Conservation (phyloP, 371 early-diverging fungal species). For the Basidiobolus meristosporus region DNA sequence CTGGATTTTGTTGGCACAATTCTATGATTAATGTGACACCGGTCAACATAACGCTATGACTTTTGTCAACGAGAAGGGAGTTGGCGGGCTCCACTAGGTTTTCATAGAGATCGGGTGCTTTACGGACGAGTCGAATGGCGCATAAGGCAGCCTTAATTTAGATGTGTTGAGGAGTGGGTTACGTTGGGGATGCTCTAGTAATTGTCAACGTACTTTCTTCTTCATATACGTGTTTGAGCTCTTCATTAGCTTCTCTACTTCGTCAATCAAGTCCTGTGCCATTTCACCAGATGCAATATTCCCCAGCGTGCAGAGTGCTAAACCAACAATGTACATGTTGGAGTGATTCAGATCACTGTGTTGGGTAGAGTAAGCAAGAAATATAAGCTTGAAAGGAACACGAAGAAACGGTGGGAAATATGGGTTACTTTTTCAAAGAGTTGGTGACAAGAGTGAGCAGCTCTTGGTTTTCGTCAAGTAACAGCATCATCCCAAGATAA, state of each 20-base stretch:
- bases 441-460: constrained; percentile 90
- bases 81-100: constrained; percentile 58
- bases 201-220: constrained; percentile 57
- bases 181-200: not conserved
- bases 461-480: constrained; percentile 94
- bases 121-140: constrained; percentile 75
- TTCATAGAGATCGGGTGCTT: constrained; percentile 83
- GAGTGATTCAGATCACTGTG: constrained; percentile 80
- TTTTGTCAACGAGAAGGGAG: constrained; percentile 70
- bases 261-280: constrained; percentile 83
- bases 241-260: constrained; percentile 81
- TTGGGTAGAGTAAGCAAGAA: constrained; percentile 1
- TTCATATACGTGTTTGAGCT: constrained; percentile 83
- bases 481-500: constrained; percentile 88
- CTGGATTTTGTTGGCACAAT: constrained; percentile 57
- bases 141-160: constrained; percentile 68
- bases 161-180: not conserved
- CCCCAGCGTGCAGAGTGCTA: constrained; percentile 88
- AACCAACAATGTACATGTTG: constrained; percentile 88
- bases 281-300: constrained; percentile 90
- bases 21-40: constrained; percentile 81
- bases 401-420: not conserved
- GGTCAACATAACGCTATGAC: constrained; percentile 87
- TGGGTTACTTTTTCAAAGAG: constrained; percentile 76
- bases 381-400: not conserved